A percentile compares a stretch with the other conserved stretches of the same genome.
Conservation (phyloP, 805 yeast species). For the Yarrowia sp. region DNA sequence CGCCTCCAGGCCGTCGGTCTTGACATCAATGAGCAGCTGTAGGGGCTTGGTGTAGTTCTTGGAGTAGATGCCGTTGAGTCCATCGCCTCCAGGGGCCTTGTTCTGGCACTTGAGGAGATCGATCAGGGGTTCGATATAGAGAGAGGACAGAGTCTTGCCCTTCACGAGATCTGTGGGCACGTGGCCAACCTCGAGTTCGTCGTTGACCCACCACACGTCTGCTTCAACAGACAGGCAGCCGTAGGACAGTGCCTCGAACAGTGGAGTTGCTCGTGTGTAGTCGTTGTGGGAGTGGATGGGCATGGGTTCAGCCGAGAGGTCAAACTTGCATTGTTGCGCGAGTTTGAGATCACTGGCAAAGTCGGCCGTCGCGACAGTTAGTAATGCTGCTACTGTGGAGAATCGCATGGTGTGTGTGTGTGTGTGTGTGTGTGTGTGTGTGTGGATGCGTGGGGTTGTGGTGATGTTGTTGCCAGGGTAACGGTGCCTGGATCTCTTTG, state of each 20-base stretch:
- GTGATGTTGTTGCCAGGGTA: neutral
- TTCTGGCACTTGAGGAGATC: constrained; percentile 25
- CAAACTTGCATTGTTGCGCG: constrained; percentile 9
- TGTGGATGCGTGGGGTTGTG: neutral
- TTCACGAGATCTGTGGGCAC: constrained; percentile 25
- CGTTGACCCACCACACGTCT: constrained; percentile 52
- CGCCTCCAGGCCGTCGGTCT: constrained; percentile 46
- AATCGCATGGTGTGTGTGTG: neutral
- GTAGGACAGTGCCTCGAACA: constrained; percentile 50
- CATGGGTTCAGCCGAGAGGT: constrained; percentile 25
- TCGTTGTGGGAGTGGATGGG: constrained; percentile 67
- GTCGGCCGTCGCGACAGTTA: neutral
- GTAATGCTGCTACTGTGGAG: neutral
- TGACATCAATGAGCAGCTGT: constrained; percentile 60
- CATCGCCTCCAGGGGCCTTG: neutral
- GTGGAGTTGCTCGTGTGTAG: constrained; percentile 58
- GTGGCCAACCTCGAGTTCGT: constrained; percentile 22
- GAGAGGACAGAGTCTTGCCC: neutral
- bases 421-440: neutral
- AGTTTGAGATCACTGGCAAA: constrained; percentile 8
- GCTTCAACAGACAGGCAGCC: constrained; percentile 63
- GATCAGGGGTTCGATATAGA: constrained; percentile 24
- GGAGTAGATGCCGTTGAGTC: constrained; percentile 21
- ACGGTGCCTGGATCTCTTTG: neutral
- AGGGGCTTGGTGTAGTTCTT: constrained; percentile 37